phyloP scores from a whole-genome alignment of 2,329 filamentous ascomycete species.

The Exserohilum rostratum region DNA sequence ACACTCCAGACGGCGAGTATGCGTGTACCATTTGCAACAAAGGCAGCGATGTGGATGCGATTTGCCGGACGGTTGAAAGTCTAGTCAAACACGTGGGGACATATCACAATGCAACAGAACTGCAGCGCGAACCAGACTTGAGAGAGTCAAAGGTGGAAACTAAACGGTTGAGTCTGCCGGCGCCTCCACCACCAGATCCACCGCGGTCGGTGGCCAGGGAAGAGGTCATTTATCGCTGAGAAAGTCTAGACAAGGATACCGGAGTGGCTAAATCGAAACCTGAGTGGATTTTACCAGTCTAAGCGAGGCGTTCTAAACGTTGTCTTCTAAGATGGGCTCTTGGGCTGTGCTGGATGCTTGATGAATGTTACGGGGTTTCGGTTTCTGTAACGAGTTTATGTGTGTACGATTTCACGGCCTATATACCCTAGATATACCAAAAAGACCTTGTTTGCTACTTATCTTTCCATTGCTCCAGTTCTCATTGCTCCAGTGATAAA shows the following conservation, averaged over 20 bases:
- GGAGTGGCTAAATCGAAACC: neutral
- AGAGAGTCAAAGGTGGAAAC: slow-evolving; percentile 33
- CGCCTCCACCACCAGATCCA: slow-evolving; percentile 22
- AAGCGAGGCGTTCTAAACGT: neutral
- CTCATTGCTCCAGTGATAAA: no score
- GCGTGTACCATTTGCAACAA: slow-evolving; percentile 46
- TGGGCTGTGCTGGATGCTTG: neutral
- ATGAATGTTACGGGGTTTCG: neutral
- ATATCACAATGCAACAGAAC: slow-evolving; percentile 41
- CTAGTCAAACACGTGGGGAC: slow-evolving; percentile 46
- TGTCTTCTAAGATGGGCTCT: neutral
- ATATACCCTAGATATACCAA: neutral
- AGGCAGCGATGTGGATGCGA: slow-evolving; percentile 43
- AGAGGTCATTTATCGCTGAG: slow-evolving; percentile 25
- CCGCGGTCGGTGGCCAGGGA: slow-evolving; percentile 19
- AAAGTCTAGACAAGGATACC: no score
- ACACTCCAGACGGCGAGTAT: slow-evolving; percentile 45
- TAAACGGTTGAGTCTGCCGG: slow-evolving; percentile 26
- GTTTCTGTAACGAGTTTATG: neutral
- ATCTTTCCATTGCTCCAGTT: neutral
- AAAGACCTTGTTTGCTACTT: neutral
- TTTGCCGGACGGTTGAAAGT: slow-evolving; percentile 44
- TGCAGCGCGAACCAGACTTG: slow-evolving; percentile 42
- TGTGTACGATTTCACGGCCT: slow-evolving; percentile 2
- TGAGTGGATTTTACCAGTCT: neutral